A percentile compares a stretch with the other conserved stretches of the same genome.
Conservation (phyloP, 768 basidiomycete species). For the Xerocomus spinulosus region DNA sequence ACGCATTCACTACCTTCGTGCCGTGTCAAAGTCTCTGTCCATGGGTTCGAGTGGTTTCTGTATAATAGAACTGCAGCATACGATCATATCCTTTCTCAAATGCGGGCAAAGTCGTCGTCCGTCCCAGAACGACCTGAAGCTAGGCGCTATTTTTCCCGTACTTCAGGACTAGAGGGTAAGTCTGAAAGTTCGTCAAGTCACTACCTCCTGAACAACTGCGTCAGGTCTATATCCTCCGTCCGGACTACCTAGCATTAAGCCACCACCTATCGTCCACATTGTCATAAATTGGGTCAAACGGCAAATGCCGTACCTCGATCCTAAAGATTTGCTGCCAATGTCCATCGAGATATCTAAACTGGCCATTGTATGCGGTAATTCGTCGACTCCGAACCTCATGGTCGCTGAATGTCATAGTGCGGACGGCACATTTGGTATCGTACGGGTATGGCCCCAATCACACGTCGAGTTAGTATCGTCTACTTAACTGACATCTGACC, state of each 20-base stretch:
- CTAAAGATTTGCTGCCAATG: constrained; percentile 82
- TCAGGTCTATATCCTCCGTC: constrained; percentile 25
- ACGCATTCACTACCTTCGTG: constrained; percentile 51
- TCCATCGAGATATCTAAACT: constrained; percentile 76
- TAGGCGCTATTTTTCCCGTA: constrained; percentile 37
- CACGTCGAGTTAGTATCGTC: constrained; percentile 5
- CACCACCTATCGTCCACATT: constrained; percentile 35
- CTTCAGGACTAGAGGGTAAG: constrained; percentile 38
- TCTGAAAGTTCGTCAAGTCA: neutral
- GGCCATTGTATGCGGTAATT: constrained; percentile 80
- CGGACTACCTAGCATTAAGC: constrained; percentile 24
- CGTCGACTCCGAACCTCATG: constrained; percentile 76
- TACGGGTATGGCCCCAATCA: constrained; percentile 46
- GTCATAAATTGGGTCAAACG: constrained; percentile 48
- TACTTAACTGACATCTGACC: constrained; percentile 7
- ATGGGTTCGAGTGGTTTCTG: constrained; percentile 90
- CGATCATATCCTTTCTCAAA: constrained; percentile 78
- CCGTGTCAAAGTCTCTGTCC: constrained; percentile 71
- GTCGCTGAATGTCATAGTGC: constrained; percentile 78
- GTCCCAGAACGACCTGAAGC: constrained; percentile 27
- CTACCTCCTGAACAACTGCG: neutral
- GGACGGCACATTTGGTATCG: constrained; percentile 75
- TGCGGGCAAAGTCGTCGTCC: constrained; percentile 40
- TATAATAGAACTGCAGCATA: constrained; percentile 89
- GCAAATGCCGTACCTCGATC: constrained; percentile 68